phyloP scores from a whole-genome alignment of 2,329 filamentous ascomycete species.

The Stachybotrys chlorohalonatus region DNA sequence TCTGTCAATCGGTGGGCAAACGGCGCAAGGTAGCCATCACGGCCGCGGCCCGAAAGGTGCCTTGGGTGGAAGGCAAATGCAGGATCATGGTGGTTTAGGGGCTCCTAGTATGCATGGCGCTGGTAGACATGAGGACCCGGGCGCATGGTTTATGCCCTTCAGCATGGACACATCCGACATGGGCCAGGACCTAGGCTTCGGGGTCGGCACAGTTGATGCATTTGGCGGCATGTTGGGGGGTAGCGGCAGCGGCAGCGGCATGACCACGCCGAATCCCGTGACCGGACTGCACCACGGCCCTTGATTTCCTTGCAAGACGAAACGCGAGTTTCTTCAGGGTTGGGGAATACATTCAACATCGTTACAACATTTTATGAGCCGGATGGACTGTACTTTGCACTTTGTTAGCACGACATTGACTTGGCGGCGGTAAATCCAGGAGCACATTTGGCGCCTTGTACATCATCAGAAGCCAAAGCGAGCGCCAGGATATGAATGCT shows the following conservation, averaged over 20 bases:
- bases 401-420: too few species aligned
- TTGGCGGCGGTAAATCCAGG: too few species aligned
- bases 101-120: slow-evolving; percentile 13
- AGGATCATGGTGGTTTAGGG: slow-evolving; percentile 11
- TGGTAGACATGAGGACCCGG: slow-evolving; percentile 38
- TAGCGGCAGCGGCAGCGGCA: slow-evolving; percentile 8
- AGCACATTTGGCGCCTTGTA: too few species aligned
- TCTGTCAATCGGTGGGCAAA: slow-evolving; percentile 21
- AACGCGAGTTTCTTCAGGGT: neutral
- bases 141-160: slow-evolving; percentile 89
- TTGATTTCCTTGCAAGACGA: slow-evolving; percentile 3
- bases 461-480: too few species aligned
- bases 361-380: too few species aligned
- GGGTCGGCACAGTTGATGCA: slow-evolving; percentile 34
- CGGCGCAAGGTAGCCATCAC: slow-evolving; percentile 13
- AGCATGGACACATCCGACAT: slow-evolving; percentile 72
- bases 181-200: slow-evolving; percentile 35
- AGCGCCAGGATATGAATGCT: too few species aligned
- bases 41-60: slow-evolving; percentile 18
- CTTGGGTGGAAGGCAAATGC: slow-evolving; percentile 17
- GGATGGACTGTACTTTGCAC: too few species aligned
- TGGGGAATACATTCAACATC: too few species aligned
- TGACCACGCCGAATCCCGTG: slow-evolving; percentile 25
- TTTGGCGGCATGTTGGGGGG: slow-evolving; percentile 40
- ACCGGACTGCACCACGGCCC: slow-evolving; percentile 21